Evolutionary conservation across 176 grass and related monocot genomes (phyloP).

Genomic region (Paspalum vaginatum): DNA sequence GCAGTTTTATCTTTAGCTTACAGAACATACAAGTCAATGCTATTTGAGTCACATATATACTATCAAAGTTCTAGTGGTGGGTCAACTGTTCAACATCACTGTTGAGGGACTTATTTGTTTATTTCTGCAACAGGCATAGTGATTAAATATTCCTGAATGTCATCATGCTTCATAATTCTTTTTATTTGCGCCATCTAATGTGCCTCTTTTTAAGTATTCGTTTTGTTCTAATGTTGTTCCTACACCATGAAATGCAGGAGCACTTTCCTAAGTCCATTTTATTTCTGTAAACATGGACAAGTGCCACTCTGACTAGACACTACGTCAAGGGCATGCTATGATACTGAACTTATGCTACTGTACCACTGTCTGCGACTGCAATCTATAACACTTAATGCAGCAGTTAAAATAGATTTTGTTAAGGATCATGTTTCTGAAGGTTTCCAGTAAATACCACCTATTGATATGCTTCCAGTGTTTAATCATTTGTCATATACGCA

Average conservation of each 20-base stretch:
- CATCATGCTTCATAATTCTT: background rate
- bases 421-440: background rate
- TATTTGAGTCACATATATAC: background rate
- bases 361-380: slow-evolving; percentile 5
- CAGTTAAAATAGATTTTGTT: background rate
- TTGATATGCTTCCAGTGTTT: slow-evolving; percentile 21
- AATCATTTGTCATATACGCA: slow-evolving; percentile 33
- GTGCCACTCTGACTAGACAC: background rate
- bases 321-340: background rate
- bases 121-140: background rate
- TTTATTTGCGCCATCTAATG: background rate
- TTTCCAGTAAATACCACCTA: slow-evolving; percentile 33
- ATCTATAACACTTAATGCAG: background rate
- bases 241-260: no score
- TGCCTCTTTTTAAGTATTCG: background rate
- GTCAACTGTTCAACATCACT: background rate
- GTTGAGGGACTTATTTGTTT: background rate
- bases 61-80: background rate
- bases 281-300: background rate
- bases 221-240: background rate
- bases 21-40: background rate
- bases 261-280: background rate
- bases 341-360: background rate
- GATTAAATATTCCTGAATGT: background rate
- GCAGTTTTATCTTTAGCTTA: background rate